These are phyloP conservation scores for Cupressus sempervirens DNA, from an alignment of 75 land plant genomes.

Conservation along the genomic window DNA sequence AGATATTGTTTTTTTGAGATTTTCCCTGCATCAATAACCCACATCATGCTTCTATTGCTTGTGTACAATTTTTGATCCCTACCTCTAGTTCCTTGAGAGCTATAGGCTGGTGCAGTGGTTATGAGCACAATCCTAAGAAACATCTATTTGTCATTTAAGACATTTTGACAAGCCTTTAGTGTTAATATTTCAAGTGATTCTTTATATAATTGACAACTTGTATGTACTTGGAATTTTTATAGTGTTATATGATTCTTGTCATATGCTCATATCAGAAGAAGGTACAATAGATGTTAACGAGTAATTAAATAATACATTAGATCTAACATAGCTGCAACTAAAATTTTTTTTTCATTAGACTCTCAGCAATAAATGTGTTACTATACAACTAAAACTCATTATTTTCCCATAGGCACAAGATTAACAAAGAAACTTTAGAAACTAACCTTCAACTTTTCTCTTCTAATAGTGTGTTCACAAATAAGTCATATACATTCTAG, in stretches of 20 bases:
- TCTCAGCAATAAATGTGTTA: neutral
- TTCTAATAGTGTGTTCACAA: constrained; percentile 77
- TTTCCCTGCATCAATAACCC: too few species aligned
- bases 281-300: neutral
- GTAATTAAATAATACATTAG: neutral
- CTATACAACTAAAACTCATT: neutral
- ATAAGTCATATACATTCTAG: constrained; percentile 87
- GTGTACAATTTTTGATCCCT: too few species aligned
- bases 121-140: neutral
- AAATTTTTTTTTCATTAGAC: neutral
- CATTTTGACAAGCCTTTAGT: neutral
- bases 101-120: too few species aligned
- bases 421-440: neutral
- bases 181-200: neutral
- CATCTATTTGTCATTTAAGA: neutral
- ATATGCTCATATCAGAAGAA: neutral
- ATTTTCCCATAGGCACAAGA: neutral
- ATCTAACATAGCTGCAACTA: neutral
- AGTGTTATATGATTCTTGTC: neutral
- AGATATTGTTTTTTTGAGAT: too few species aligned
- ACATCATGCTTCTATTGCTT: too few species aligned
- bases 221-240: neutral
- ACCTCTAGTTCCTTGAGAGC: too few species aligned
- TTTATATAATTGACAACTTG: neutral
- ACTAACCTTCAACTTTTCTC: constrained; percentile 87